Base-by-base conservation (phyloP, 2,329 filamentous ascomycete genomes). In the Blastomyces percursus region DNA sequence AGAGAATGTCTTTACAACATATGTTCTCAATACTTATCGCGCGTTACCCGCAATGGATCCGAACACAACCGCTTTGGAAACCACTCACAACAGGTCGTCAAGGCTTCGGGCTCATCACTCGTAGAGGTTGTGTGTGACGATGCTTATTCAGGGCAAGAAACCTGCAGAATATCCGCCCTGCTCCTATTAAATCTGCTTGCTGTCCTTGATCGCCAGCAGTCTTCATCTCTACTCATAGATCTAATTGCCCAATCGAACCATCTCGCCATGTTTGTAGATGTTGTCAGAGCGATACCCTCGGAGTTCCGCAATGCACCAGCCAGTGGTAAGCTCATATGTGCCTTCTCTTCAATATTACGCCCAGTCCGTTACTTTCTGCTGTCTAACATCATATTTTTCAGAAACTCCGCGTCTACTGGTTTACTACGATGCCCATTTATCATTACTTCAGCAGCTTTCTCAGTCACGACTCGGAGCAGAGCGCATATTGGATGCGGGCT, bases 51-150 rank as follows among this genome's bases (percentile, higher is more conserved):
- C 62, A 9, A 70, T 68, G 11, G 68, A 67, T 48, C 66, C 65
- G n/a, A 70, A 65, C 60, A 69, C 67, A 51, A 66, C 66, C 57
- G 71, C 63, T 44, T 71, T 71, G 51, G 69, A 65, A 50, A 65
- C 66, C 55, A 69, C 64, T 88, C 52, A 57, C 80, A 85, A 50
- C 83, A 89, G 71, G 87, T 89, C 0, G 82, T 95, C 67, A 91
- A 90, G 73, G 85, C 87, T 4, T 86, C 91, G 54, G 92, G 94
- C 48, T 89, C 91, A 69, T 83, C 89, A 61, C 80, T 97, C 48
- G 83, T 97, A 64, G 91, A 93, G 68, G 86, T 91, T 32, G 81
- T 96, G 52, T 96, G 92, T 71, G 94, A 99, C 70, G 94, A 99
- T 77, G 92, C 91, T 24, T 93, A 92, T 73, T 86, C 88, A 64